Conservation (phyloP, 148 eudicot genomes). For the Camellia lanceoleosa region DNA sequence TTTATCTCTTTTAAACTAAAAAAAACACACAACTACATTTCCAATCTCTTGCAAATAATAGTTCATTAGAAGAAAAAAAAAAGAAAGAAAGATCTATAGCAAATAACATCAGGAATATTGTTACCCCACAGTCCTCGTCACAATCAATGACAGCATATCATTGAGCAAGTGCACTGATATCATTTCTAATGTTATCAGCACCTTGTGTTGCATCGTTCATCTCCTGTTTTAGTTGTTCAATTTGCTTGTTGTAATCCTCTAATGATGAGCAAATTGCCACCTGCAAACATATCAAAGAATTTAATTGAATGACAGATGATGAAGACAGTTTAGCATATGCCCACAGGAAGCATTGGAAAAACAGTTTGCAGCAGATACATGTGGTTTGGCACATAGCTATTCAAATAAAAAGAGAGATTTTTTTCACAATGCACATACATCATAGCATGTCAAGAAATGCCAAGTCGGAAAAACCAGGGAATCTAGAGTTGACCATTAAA, state of each 20-base stretch:
- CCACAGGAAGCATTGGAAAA: background rate
- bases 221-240: conserved; percentile 87
- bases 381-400: background rate
- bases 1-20: no score
- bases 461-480: background rate
- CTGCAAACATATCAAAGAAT: conserved; percentile 38
- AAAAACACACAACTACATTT: no score
- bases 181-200: conserved; percentile 94
- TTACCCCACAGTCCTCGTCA: conserved; percentile 98
- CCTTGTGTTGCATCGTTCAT: conserved; percentile 99
- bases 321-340: background rate
- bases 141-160: conserved; percentile 89
- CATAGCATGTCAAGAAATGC: background rate
- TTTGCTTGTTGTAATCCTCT: conserved; percentile 96
- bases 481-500: background rate
- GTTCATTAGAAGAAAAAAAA: no score
- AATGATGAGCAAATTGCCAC: conserved; percentile 96
- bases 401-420: background rate
- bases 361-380: background rate
- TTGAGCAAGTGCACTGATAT: conserved; percentile 98
- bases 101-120: conserved; percentile 18
- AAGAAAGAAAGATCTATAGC: background rate
- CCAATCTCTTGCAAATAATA: no score
- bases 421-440: background rate
- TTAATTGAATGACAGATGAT: background rate